Evolutionary conservation across 2,329 filamentous ascomycete genomes (phyloP).

Genomic region (Davidsoniella australis): DNA sequence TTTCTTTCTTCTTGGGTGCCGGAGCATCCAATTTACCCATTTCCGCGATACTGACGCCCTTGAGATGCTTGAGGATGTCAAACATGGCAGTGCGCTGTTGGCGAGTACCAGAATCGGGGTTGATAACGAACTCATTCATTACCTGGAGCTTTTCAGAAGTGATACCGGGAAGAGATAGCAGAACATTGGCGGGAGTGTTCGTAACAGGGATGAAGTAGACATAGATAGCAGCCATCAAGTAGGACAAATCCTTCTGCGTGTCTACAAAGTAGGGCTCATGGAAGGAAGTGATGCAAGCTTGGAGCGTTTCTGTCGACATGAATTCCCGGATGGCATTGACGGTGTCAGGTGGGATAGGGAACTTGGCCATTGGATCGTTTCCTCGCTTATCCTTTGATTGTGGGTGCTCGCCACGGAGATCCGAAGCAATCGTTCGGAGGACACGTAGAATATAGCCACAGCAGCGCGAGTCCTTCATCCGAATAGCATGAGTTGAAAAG

Average conservation of each 20-base stretch:
- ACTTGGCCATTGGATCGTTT: conserved; percentile 21
- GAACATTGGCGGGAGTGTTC: conserved; percentile 52
- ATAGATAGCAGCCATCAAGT: conserved; percentile 73
- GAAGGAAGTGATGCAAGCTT: conserved; percentile 75
- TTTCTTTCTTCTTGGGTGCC: conserved; percentile 25
- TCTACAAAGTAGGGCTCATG: conserved; percentile 96
- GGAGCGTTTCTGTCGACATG: conserved; percentile 73
- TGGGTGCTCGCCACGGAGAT: conserved; percentile 34
- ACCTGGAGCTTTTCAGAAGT: conserved; percentile 47
- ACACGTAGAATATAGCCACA: conserved; percentile 73
- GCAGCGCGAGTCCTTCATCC: conserved; percentile 77
- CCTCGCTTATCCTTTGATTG: conserved; percentile 10
- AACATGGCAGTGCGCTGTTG: conserved; percentile 68
- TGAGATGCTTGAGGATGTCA: conserved; percentile 68
- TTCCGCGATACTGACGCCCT: conserved; percentile 84
- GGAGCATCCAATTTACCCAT: conserved; percentile 64
- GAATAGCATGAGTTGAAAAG: conserved; percentile 80
- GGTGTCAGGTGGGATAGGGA: conserved; percentile 33
- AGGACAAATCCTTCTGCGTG: conserved; percentile 78
- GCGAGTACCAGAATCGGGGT: conserved; percentile 43
- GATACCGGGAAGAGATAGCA: conserved; percentile 69
- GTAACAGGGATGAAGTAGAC: conserved; percentile 56
- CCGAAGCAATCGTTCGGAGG: conserved; percentile 69
- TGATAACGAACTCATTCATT: conserved; percentile 42
- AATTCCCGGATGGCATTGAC: conserved; percentile 66